Evolutionary conservation across 805 yeast genomes (phyloP), one percentile per base, ranked within the genome.

Genomic region (Tetrapisispora namnaoensis): DNA sequence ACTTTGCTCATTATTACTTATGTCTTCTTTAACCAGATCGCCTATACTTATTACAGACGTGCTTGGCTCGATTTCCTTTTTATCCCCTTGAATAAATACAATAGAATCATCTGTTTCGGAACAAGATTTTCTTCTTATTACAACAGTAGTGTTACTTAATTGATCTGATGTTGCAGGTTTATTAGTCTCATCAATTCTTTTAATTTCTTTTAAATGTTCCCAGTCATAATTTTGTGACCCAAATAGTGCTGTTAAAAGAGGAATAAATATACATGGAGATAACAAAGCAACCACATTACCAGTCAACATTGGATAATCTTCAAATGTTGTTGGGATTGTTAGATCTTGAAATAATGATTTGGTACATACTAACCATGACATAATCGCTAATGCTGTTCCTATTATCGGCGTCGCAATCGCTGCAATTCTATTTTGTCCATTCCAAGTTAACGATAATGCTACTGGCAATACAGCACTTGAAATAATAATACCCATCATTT

Each of bases 401-500:
- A 87, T 65, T 14, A 87, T 77, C 41, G 98, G 96, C 1, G 96
- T 78, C 36, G 73, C 69, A 21, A 79, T 73, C 6, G 86, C 95
- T 3, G 95, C 93, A 34, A 73, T 65, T 44, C 65, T 64, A 61
- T 84, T 88, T 67, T 82, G 87, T 42, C 76, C 77, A 50, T 60
- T 71, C 63, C 89, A 85, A 54, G 77, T 76, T 57, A 79, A 70
- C 3, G 86, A 83, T 59, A 84, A 66, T 4, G 79, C 77, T 37
- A 84, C 77, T 1, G 96, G 95, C 42, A 86, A 67, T 6, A 89
- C 96, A 22, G 91, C 95, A 52, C 91, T 80, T 5, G 93, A 84
- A 47, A 89, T 86, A 42, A 89, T 83, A 49, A 88, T 79, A 48
- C 96, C 96, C 95, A 87, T 87, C 53, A 89, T 69, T 62, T 86